Conservation (phyloP, 2,329 filamentous ascomycete genomes). For the Albifimbria verrucaria region DNA sequence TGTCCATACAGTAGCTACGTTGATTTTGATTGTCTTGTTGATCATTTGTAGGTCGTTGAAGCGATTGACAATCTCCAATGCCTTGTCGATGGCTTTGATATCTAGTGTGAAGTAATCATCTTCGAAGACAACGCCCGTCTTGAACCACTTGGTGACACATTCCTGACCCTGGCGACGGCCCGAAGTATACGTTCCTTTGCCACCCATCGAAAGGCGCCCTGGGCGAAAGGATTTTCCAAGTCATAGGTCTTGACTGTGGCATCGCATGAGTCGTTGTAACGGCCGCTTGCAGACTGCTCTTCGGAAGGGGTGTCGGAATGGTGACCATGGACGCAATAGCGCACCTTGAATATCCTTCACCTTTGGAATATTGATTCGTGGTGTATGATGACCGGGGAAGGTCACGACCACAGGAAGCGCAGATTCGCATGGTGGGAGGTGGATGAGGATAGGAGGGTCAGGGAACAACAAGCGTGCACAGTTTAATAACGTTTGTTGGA, state of each 20-base stretch:
- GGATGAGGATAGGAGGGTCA: no score
- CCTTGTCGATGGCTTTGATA: constrained; percentile 31
- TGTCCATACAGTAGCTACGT: constrained; percentile 29
- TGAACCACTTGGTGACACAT: constrained; percentile 37
- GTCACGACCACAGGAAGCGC: constrained; percentile 1
- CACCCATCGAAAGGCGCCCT: constrained; percentile 13
- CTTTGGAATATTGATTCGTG: constrained; percentile 4
- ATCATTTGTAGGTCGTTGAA: constrained; percentile 30
- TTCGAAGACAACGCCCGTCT: constrained; percentile 29
- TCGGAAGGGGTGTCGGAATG: neutral
- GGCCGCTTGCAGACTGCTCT: constrained; percentile 6
- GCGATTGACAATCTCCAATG: constrained; percentile 29
- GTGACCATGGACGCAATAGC: constrained; percentile 11
- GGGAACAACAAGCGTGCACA: no score
- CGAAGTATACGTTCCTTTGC: constrained; percentile 22
- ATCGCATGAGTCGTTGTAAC: constrained; percentile 9
- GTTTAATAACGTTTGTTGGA: no score
- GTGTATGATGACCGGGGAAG: constrained; percentile 4
- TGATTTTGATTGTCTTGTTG: constrained; percentile 29
- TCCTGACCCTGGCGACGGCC: constrained; percentile 26
- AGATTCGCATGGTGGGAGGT: neutral
- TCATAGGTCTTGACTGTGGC: neutral
- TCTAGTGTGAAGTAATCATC: constrained; percentile 32
- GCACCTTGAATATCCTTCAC: constrained; percentile 8
- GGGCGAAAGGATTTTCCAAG: constrained; percentile 7